Evolutionary conservation across 768 basidiomycete genomes (phyloP).

Genomic region (Serendipita sp.): DNA sequence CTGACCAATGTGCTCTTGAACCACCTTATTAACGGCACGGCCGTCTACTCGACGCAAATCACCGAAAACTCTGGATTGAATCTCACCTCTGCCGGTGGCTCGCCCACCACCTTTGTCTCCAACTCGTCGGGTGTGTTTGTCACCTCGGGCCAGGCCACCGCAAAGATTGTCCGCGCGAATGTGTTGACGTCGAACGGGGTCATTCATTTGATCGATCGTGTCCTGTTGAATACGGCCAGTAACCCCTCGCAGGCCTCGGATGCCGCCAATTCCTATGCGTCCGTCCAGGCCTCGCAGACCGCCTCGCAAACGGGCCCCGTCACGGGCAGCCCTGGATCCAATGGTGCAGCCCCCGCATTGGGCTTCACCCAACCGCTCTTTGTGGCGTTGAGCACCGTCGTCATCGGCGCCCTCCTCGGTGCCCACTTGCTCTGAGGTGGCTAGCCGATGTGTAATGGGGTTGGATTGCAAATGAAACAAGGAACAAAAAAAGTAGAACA

Average conservation of each 20-base stretch:
- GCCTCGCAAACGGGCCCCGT: constrained; percentile 29
- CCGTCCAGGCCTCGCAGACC: constrained; percentile 25
- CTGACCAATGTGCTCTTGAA: constrained; percentile 35
- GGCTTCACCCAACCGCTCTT: too few relatives aligned
- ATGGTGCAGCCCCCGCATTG: background rate
- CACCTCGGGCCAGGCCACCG: constrained; percentile 30
- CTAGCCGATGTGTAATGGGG: too few relatives aligned
- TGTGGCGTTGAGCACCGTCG: too few relatives aligned
- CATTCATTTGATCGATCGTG: constrained; percentile 42
- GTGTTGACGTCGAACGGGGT: constrained; percentile 54
- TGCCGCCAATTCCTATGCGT: constrained; percentile 37
- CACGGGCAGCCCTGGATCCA: constrained; percentile 13
- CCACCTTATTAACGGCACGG: constrained; percentile 46
- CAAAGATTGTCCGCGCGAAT: constrained; percentile 41
- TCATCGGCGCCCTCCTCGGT: too few relatives aligned
- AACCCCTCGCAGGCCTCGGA: constrained; percentile 32
- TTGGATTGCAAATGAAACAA: too few relatives aligned
- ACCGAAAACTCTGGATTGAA: constrained; percentile 10
- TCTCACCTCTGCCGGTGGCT: constrained; percentile 41
- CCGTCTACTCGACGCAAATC: constrained; percentile 44
- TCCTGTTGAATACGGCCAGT: constrained; percentile 31
- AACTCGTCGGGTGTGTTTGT: constrained; percentile 49
- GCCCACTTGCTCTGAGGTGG: too few relatives aligned
- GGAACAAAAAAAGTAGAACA: too few relatives aligned
- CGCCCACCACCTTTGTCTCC: constrained; percentile 32